Conservation (phyloP, 495 filamentous ascomycete species). For the Daldinia caldariorum region DNA sequence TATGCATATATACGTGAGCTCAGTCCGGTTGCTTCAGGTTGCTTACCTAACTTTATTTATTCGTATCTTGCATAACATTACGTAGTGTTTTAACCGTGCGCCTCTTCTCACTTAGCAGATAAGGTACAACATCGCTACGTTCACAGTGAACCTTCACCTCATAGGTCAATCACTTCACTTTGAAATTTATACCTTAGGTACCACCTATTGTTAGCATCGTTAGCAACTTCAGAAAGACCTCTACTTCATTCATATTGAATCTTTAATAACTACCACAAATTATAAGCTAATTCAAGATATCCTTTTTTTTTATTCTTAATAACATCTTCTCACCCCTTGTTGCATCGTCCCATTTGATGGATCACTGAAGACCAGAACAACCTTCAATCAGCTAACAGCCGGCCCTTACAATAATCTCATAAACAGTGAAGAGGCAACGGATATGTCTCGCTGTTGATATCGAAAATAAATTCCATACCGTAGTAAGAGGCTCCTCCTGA, state of each 20-base stretch:
- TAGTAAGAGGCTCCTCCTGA: background rate
- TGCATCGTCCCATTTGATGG: background rate
- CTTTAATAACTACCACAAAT: background rate
- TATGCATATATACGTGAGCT: background rate
- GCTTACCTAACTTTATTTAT: background rate
- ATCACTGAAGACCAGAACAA: background rate
- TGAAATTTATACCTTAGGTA: background rate
- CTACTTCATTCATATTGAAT: background rate
- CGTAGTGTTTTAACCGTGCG: background rate
- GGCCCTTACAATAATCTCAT: background rate
- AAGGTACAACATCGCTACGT: background rate
- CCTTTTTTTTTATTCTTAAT: background rate
- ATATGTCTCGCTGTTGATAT: background rate
- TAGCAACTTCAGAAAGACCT: background rate
- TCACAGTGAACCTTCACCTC: background rate
- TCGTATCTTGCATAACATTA: background rate
- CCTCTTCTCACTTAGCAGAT: background rate
- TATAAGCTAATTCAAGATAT: background rate
- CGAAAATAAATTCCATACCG: background rate
- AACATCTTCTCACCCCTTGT: background rate
- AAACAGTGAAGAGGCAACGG: background rate
- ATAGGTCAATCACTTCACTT: background rate
- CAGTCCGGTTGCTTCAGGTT: background rate
- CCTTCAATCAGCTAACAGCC: background rate
- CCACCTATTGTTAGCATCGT: background rate